Evolutionary conservation across 169 alveolate genomes (phyloP).

Genomic region (Plasmodium vivax): DNA sequence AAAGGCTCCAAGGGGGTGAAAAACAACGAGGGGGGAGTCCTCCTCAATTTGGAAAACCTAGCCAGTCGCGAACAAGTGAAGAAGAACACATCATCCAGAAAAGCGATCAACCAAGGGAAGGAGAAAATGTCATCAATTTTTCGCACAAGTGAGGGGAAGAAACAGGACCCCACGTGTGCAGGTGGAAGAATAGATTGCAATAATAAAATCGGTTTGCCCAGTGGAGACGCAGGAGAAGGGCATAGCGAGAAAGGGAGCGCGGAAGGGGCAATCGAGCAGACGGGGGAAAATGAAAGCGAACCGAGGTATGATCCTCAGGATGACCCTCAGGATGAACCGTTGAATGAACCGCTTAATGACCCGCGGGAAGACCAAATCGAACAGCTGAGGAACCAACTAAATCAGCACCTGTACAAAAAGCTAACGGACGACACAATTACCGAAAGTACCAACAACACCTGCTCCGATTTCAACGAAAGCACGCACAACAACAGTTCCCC

Average conservation of each 20-base stretch:
- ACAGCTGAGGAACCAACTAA: neutral
- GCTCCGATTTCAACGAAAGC: slow-evolving; percentile 27
- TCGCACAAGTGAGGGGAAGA: neutral
- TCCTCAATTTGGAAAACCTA: slow-evolving; percentile 11
- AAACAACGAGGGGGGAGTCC: neutral
- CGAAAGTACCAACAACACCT: slow-evolving; percentile 20
- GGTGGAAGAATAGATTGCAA: neutral
- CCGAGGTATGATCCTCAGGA: neutral
- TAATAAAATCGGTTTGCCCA: neutral
- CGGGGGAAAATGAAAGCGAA: neutral
- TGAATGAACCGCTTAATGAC: neutral
- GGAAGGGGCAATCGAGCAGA: neutral
- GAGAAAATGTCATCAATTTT: neutral
- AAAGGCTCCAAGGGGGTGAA: neutral
- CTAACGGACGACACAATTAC: slow-evolving; percentile 21
- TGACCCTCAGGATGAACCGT: neutral
- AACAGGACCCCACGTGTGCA: neutral
- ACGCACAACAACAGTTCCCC: neutral
- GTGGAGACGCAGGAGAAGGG: neutral
- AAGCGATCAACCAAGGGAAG: neutral
- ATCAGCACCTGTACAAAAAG: slow-evolving; percentile 2
- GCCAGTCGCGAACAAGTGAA: neutral
- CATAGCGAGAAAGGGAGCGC: neutral
- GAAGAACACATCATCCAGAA: neutral
- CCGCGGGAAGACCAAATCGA: neutral